Evolutionary conservation across 108 stramenopile genomes (phyloP), one percentile per base, ranked within the genome.

Genomic region (Skeletonema tropicum): DNA sequence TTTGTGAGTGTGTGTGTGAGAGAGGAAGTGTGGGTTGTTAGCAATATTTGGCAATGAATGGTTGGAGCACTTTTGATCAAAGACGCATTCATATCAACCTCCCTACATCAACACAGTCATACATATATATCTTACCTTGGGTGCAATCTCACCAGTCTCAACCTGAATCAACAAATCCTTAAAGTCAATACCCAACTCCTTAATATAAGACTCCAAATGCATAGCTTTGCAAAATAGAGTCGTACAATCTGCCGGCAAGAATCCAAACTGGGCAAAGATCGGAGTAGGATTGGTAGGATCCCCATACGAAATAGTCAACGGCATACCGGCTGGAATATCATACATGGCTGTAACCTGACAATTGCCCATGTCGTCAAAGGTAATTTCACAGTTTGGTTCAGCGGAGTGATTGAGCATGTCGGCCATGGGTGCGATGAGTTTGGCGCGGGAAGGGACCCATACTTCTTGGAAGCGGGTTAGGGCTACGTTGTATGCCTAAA

Each of bases 241-340:
- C 9, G 61, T 21, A 29, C 70, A 76, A 46, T 71, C 71, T 1
- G 49, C 45, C 19, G 68, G 62, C 32, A 81, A 49, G 70, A 81
- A 81, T 13, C 80, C 80, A 59, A 70, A 81, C 36, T 57, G 57
- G 68, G 80, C 80, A 71, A 81, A 81, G 1, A 81, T 45, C 42
- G 75, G 80, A n/a, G 80, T 76, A 23, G 80, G 80, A 39, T 81
- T 76, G 48, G 80, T 74, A 19, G 80, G 80, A 72, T 76, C 75
- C n/a, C 80, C 80, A 31, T 68, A 67, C 3, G 80, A 74, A 14
- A 81, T 64, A 41, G 70, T 81, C 26, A 81, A 52, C 1, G 70
- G 70, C 1, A 63, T 55, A 9, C 70, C 70, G 0, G 75, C 65
- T 21, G 25, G 70, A 57, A 81, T 66, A 31, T 81, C 75, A 3